phyloP scores from a whole-genome alignment of 2,329 filamentous ascomycete species.

The Blastomyces gilchristii region DNA sequence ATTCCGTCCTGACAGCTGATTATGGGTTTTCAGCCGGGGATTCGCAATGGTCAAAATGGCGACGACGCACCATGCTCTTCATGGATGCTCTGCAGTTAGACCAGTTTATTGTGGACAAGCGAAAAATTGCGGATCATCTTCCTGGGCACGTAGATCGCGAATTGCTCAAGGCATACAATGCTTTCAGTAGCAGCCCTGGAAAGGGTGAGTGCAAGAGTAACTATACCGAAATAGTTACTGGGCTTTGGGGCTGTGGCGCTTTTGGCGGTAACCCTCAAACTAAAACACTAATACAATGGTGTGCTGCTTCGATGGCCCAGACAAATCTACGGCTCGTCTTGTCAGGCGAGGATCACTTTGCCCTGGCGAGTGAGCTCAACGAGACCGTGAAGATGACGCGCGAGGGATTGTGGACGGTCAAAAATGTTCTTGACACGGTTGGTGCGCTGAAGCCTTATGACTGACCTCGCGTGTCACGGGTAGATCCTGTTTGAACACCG shows the following conservation, averaged over 20 bases:
- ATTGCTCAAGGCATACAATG: slow-evolving; percentile 10
- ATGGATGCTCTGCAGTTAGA: slow-evolving; percentile 14
- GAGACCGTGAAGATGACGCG: background rate
- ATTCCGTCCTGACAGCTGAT: slow-evolving; percentile 1
- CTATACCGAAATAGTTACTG: slow-evolving; percentile 11
- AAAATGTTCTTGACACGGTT: slow-evolving; percentile 8
- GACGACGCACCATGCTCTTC: slow-evolving; percentile 11
- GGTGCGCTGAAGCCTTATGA: background rate
- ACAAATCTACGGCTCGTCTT: slow-evolving; percentile 11
- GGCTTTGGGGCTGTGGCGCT: slow-evolving; percentile 14
- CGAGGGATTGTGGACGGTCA: slow-evolving; percentile 5
- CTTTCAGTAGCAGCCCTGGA: slow-evolving; percentile 5
- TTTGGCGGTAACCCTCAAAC: slow-evolving; percentile 13
- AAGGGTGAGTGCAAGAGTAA: background rate
- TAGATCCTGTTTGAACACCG: background rate
- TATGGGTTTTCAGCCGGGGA: background rate
- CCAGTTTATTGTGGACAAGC: slow-evolving; percentile 1
- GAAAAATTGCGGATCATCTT: slow-evolving; percentile 9
- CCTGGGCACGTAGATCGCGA: slow-evolving; percentile 12
- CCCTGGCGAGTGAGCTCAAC: slow-evolving; percentile 4
- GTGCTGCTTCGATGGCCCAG: slow-evolving; percentile 12
- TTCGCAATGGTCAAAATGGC: slow-evolving; percentile 4
- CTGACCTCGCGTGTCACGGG: background rate
- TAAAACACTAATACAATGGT: slow-evolving; percentile 13
- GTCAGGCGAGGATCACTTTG: slow-evolving; percentile 7